A percentile compares a stretch with the other conserved stretches of the same genome.
phyloP scores from a whole-genome alignment of 2,329 filamentous ascomycete genomes.

The Aspergillus oerlinghausenensis region DNA sequence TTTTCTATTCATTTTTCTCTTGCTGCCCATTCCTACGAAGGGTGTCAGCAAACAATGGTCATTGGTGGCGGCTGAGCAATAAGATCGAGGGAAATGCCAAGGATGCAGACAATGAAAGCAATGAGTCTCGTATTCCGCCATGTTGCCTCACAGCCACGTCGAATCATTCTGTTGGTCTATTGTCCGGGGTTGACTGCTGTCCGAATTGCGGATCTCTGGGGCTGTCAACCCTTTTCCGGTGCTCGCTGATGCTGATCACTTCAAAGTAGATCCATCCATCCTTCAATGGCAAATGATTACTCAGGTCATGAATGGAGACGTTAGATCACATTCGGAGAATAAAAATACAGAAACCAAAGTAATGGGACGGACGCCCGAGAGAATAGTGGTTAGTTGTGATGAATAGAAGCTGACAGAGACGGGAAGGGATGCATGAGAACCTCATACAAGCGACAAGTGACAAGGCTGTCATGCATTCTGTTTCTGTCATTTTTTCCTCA shows the following conservation, averaged over 20 bases:
- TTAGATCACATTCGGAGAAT: background rate
- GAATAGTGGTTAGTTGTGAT: background rate
- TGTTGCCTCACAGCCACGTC: background rate
- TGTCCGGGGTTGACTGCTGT: background rate
- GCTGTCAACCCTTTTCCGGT: background rate
- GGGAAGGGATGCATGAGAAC: too few species aligned
- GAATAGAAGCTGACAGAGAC: background rate
- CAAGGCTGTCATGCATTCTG: background rate
- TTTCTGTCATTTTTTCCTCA: too few species aligned
- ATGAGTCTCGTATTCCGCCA: background rate
- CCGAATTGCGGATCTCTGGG: background rate
- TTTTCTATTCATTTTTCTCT: background rate
- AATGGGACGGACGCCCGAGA: background rate
- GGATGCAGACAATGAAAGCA: conserved; percentile 1
- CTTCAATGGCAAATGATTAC: background rate
- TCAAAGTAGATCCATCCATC: background rate
- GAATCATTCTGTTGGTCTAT: background rate
- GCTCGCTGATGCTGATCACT: background rate
- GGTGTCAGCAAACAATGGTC: background rate
- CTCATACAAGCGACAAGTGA: background rate
- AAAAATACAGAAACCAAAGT: background rate
- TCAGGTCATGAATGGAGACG: background rate
- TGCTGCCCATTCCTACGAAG: background rate
- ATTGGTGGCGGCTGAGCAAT: background rate
- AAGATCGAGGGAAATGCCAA: background rate